Base-by-base conservation (phyloP, 164 flowering plant species). In the Brasenia schreberi region DNA sequence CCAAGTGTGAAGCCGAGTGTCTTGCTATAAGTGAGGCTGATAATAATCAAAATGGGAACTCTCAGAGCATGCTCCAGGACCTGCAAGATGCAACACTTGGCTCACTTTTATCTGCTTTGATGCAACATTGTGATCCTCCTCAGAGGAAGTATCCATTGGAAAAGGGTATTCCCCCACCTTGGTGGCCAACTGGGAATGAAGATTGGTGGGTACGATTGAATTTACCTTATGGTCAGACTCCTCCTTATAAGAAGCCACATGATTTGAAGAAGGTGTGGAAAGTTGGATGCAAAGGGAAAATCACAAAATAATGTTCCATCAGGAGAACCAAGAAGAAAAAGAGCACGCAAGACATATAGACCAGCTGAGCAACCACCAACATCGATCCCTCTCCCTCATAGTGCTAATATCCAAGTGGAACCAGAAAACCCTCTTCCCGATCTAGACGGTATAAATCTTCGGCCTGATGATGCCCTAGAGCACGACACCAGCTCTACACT, bases 201-300 rank as follows among this genome's bases (percentile, higher is more conserved):
- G 74, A 70, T 6, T 77, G 81, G 80, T 80, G 80, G 80, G 61
- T 64, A 5, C 66, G 66, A 49, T 23, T 71, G 69, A 74, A 78
- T n/a, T 39, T 77, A 19, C 77, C 79, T 4, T 74, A 72, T 60
- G 74, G 66, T 64, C 70, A 53, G 52, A 11, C 63, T 1, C 81
- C 81, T 11, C 83, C 81, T 9, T 80, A 80, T 62, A 80, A 68
- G 70, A 80, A 80, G 73, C 83, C 83, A 42, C 83, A 80, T 67
- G 81, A 78, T 74, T 66, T 80, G 73, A 80, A 80, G 72, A 80
- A 80, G 75, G 73, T 75, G 14, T 80, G 83, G 83, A 80, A 71
- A n/a, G n/a, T 53, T 53, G 9, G 10, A 56, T 56, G 63, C 63
- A n/a, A 60, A 60, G 6, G 63, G 12, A 45, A 45, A 45, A 45